phyloP scores from a whole-genome alignment of 2,329 filamentous ascomycete genomes.

The Aspergillus aculeatus region DNA sequence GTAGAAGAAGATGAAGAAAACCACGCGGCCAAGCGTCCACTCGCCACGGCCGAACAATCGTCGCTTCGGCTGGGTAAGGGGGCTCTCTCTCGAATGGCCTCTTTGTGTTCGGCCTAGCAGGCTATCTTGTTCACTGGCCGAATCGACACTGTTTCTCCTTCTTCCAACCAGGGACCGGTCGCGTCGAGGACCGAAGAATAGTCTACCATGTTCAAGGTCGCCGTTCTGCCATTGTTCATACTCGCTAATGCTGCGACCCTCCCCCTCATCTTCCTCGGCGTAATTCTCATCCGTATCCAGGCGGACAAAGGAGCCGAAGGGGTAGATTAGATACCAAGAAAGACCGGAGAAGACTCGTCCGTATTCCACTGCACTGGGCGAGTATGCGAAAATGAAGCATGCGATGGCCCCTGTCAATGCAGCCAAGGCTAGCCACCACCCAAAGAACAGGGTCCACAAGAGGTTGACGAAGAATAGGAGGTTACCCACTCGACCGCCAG shows the following conservation, averaged over 20 bases:
- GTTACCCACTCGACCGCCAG: constrained; percentile 78
- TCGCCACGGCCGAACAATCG: constrained; percentile 90
- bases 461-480: constrained; percentile 88
- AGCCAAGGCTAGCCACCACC: constrained; percentile 89
- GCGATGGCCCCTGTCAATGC: constrained; percentile 71
- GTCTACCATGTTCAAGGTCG: constrained; percentile 88
- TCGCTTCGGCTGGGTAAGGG: constrained; percentile 62
- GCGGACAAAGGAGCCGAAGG: constrained; percentile 93
- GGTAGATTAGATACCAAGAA: constrained; percentile 85
- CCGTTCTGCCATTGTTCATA: constrained; percentile 99
- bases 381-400: constrained; percentile 77
- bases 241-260: constrained; percentile 95
- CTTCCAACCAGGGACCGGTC: constrained; percentile 80
- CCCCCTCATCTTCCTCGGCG: constrained; percentile 87
- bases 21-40: constrained; percentile 90
- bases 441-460: constrained; percentile 86
- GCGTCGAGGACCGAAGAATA: constrained; percentile 86
- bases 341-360: constrained; percentile 81
- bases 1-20: constrained; percentile 97
- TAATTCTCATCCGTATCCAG: constrained; percentile 93
- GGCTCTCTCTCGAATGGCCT: constrained; percentile 45
- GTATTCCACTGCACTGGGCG: constrained; percentile 79
- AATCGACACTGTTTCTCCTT: constrained; percentile 84
- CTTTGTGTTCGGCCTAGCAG: constrained; percentile 69
- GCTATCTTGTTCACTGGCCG: constrained; percentile 83